Evolutionary conservation across 2,329 filamentous ascomycete genomes (phyloP).

Genomic region (Colletotrichum abscissum): DNA sequence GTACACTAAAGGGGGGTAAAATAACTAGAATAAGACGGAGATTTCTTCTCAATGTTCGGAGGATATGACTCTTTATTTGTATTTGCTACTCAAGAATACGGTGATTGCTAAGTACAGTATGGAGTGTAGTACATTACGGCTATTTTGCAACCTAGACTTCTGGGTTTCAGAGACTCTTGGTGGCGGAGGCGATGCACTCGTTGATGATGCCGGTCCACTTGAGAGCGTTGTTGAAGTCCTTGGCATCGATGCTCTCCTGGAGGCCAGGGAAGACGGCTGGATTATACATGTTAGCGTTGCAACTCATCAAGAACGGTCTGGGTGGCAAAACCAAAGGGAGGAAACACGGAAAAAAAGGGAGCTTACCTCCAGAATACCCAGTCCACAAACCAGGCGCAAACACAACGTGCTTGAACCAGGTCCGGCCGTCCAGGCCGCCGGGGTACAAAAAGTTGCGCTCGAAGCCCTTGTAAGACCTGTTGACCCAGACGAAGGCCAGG

Average conservation of each 20-base stretch:
- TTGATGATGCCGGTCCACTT: slow-evolving; percentile 72
- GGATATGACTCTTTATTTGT: no score
- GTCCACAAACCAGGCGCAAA: slow-evolving; percentile 94
- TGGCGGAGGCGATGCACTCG: slow-evolving; percentile 59
- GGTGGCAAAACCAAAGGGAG: neutral
- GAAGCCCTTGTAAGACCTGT: slow-evolving; percentile 84
- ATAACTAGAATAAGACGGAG: no score
- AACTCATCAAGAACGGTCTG: slow-evolving; percentile 21
- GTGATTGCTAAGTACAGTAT: neutral
- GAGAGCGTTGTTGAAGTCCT: slow-evolving; percentile 67
- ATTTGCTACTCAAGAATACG: no score
- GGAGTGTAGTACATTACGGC: neutral
- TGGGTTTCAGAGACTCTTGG: slow-evolving; percentile 43
- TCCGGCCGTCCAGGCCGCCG: slow-evolving; percentile 79
- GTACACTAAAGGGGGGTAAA: no score
- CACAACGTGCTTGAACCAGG: slow-evolving; percentile 95
- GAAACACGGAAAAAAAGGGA: neutral
- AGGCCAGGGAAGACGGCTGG: slow-evolving; percentile 71
- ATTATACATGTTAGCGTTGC: slow-evolving; percentile 31
- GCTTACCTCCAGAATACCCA: slow-evolving; percentile 82
- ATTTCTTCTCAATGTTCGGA: no score
- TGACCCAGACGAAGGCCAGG: slow-evolving; percentile 73
- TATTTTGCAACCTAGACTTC: neutral
- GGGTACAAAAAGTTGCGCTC: slow-evolving; percentile 84
- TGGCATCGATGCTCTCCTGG: slow-evolving; percentile 70